phyloP scores from a whole-genome alignment of 257 asterid genomes.

The Forsythia suspensa region DNA sequence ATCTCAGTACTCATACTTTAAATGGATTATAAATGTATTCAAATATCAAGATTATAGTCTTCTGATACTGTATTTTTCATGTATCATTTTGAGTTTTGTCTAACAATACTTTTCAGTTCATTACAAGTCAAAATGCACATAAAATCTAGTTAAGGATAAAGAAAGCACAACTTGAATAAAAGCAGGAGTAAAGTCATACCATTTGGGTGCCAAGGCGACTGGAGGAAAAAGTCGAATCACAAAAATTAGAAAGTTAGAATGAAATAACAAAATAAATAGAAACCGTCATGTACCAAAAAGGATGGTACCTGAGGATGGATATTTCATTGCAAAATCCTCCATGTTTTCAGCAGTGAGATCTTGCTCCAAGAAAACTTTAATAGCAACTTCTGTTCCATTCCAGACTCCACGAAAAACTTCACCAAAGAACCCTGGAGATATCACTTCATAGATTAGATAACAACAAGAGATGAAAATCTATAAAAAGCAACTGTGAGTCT shows the following conservation, averaged over 20 bases:
- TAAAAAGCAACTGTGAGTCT: conserved; percentile 2
- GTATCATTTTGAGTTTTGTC: neutral
- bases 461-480: neutral
- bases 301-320: conserved; percentile 76
- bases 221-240: conserved; percentile 36
- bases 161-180: neutral
- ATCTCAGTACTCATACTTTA: neutral
- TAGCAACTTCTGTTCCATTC: conserved; percentile 98
- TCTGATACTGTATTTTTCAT: neutral
- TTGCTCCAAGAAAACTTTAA: conserved; percentile 96
- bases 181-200: conserved; percentile 56
- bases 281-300: neutral
- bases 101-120: neutral
- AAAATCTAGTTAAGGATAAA: neutral
- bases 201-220: conserved; percentile 98
- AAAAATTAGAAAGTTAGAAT: conserved; percentile 35
- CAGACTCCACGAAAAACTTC: conserved; percentile 97
- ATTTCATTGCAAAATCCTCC: conserved; percentile 98
- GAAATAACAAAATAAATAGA: conserved; percentile 23
- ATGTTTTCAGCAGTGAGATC: conserved; percentile 97
- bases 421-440: conserved; percentile 94
- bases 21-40: neutral
- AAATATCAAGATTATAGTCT: neutral
- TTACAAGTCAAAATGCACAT: neutral
- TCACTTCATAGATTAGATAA: no score